Base-by-base conservation (phyloP, 306 rosid genomes). In the Adenanthera pavonina region DNA sequence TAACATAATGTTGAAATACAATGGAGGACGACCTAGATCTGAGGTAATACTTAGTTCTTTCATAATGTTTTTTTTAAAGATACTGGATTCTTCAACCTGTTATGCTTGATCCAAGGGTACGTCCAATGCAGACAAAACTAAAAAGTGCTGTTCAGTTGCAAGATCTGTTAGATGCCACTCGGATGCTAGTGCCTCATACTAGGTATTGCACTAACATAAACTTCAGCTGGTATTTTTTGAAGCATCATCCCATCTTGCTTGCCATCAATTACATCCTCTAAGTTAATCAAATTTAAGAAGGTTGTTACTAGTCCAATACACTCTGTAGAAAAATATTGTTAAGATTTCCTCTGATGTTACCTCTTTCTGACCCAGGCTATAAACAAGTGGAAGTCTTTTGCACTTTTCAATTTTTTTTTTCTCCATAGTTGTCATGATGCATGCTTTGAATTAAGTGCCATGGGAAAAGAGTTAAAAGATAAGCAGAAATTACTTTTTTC, bases 121-220 rank as follows among this genome's bases (percentile, higher is more conserved):
- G 69, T 69, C 60, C 67, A 79, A 74, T 87, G 81, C 89, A 95
- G 99, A 95, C 99, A 56, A 95, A 95, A 84, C 88, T 95, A 80
- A 95, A 95, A 86, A 93, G 92, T 86, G 99, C 97, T 17, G 84
- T 95, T 87, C 99, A 95, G 81, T 86, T 95, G 91, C 99, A 95
- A 89, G 99, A 93, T 88, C 84, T 95, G 76, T 84, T 95, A 76
- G 99, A 95, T 88, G 99, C 97, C 79, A 95, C 99, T 43, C 93
- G 99, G 82, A 90, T 91, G 91, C 94, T 95, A 78, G 99, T 95
- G 59, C 99, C 99, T 82, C 95, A 95, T 79, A 76, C 84, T 44
- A 91, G 99, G 99, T 95, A 90, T 77, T 64, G 19, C 78, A 76
- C 70, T 33, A 72, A 48, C 86, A 80, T 25, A 38, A 51, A 36